Conservation (phyloP, 441 rosid genomes). For the Melastoma candidum region DNA sequence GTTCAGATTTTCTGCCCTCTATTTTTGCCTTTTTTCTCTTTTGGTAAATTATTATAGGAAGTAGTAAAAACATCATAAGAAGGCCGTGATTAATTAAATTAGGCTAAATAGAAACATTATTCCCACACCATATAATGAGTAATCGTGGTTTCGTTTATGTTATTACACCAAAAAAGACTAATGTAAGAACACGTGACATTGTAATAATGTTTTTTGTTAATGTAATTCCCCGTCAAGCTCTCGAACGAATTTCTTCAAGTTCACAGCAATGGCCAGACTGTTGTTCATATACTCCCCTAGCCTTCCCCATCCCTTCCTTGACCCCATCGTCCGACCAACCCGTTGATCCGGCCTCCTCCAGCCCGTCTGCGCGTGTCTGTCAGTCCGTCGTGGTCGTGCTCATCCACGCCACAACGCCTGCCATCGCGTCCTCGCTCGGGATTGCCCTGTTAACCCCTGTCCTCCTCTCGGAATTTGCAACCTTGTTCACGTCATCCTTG, state of each 20-base stretch:
- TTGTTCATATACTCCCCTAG: constrained; percentile 45
- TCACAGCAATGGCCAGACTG: constrained; percentile 60
- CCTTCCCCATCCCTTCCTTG: constrained; percentile 28
- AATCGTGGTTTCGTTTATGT: too few species aligned
- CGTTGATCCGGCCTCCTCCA: constrained; percentile 62
- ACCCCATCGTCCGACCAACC: constrained; percentile 24
- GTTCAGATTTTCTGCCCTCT: too few species aligned
- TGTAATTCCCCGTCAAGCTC: constrained; percentile 31
- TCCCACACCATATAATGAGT: too few species aligned
- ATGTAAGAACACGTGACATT: too few species aligned
- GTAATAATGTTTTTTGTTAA: constrained; percentile 11
- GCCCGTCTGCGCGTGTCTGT: constrained; percentile 63
- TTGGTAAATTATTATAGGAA: too few species aligned
- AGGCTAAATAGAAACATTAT: too few species aligned
- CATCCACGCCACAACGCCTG: constrained; percentile 63
- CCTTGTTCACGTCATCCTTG: constrained; percentile 42
- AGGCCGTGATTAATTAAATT: too few species aligned
- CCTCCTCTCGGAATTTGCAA: constrained; percentile 38
- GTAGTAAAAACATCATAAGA: too few species aligned
- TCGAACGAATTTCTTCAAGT: constrained; percentile 29
- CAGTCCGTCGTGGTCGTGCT: constrained; percentile 68
- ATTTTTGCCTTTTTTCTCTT: too few species aligned
- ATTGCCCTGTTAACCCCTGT: constrained; percentile 29
- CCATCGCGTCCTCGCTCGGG: constrained; percentile 32
- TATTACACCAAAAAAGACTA: too few species aligned